Evolutionary conservation across 2,329 filamentous ascomycete species (phyloP).

Genomic region (Monosporascus sp.): DNA sequence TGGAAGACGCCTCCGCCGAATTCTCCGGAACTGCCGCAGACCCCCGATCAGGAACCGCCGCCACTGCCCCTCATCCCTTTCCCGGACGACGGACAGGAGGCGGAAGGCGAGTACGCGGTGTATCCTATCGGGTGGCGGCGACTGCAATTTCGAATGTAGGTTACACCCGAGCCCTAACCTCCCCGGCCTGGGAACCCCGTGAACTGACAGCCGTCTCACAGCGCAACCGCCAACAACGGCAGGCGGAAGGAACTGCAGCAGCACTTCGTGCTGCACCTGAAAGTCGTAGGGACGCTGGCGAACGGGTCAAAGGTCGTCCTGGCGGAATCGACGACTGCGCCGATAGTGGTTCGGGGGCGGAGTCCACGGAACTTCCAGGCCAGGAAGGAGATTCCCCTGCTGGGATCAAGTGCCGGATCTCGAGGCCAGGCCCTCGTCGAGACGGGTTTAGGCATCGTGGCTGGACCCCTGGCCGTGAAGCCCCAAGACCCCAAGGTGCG

Average conservation of each 20-base stretch:
- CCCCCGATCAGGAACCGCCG: constrained; percentile 76
- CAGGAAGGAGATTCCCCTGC: constrained; percentile 83
- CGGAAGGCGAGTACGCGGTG: constrained; percentile 76
- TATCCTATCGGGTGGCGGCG: constrained; percentile 94
- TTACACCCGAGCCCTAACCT: constrained; percentile 6
- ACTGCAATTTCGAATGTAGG: constrained; percentile 79
- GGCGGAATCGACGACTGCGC: constrained; percentile 78
- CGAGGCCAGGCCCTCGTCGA: constrained; percentile 70
- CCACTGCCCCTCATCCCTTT: constrained; percentile 69
- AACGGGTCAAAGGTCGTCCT: constrained; percentile 79
- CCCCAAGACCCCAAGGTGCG: constrained; percentile 48
- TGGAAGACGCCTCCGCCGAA: constrained; percentile 93
- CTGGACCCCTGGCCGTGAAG: constrained; percentile 49
- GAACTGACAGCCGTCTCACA: constrained; percentile 19
- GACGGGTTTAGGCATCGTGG: constrained; percentile 55
- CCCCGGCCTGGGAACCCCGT: not conserved
- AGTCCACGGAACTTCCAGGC: constrained; percentile 94
- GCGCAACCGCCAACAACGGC: constrained; percentile 94
- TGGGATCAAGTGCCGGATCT: constrained; percentile 69
- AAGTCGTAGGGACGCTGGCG: constrained; percentile 75
- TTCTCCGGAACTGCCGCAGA: constrained; percentile 59
- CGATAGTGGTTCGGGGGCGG: constrained; percentile 87
- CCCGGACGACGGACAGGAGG: constrained; percentile 52
- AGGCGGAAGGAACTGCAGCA: constrained; percentile 92
- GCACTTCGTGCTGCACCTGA: constrained; percentile 86